Evolutionary conservation across 2,329 filamentous ascomycete species (phyloP).

Genomic region (Apiospora malaysiana): DNA sequence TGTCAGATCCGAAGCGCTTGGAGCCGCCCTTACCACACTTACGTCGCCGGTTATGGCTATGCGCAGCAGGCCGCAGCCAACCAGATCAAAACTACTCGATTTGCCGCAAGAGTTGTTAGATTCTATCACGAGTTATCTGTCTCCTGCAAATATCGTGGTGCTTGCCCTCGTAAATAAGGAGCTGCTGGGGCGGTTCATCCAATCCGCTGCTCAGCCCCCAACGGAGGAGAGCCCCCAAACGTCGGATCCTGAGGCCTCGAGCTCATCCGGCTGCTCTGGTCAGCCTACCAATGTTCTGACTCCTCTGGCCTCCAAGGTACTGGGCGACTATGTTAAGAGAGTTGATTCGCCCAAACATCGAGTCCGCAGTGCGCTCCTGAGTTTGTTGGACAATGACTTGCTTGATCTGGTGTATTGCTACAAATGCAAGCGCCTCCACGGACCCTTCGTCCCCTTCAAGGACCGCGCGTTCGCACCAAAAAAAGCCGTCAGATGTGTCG

Average conservation of each 20-base stretch:
- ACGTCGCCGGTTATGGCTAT: neutral
- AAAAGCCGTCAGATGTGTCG: constrained; percentile 30
- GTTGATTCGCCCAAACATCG: constrained; percentile 27
- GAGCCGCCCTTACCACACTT: neutral
- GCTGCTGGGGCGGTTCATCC: constrained; percentile 30
- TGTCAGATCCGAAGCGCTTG: neutral
- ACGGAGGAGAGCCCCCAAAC: constrained; percentile 16
- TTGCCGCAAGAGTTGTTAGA: constrained; percentile 36
- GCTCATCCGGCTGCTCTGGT: neutral
- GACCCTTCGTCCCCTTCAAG: constrained; percentile 32
- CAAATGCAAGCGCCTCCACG: constrained; percentile 33
- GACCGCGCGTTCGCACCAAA: constrained; percentile 29
- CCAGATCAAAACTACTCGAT: constrained; percentile 26
- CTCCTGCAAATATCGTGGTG: constrained; percentile 28
- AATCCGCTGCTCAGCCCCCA: constrained; percentile 23
- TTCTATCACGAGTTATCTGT: constrained; percentile 32
- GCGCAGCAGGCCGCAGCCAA: constrained; percentile 5
- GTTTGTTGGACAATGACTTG: constrained; percentile 33
- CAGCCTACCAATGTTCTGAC: neutral
- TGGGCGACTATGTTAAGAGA: constrained; percentile 29
- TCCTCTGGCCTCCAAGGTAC: constrained; percentile 20
- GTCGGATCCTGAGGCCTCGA: constrained; percentile 12
- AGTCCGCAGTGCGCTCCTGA: constrained; percentile 31
- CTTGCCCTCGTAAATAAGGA: constrained; percentile 37
- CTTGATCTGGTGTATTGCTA: constrained; percentile 34